Evolutionary conservation across 495 filamentous ascomycete genomes (phyloP).

Genomic region (Pyrenopolyporus hunteri): DNA sequence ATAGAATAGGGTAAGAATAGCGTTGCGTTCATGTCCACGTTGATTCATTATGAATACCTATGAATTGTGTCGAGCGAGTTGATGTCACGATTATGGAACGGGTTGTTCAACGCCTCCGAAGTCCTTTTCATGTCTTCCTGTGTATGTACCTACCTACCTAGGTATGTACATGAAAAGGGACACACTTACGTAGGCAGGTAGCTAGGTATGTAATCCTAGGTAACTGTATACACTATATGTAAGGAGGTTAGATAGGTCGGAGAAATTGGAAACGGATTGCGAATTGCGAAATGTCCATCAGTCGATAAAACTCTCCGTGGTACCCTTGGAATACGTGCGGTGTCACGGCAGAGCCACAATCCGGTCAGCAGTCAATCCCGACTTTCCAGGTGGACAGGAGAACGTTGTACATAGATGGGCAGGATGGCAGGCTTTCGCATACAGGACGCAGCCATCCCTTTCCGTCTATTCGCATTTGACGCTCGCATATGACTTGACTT

Average conservation of each 20-base stretch:
- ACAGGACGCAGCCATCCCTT: slow-evolving; percentile 19
- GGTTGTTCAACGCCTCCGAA: background rate
- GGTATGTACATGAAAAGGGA: background rate
- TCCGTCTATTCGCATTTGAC: background rate
- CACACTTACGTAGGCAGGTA: background rate
- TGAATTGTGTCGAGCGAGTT: no score
- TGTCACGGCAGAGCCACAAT: slow-evolving; percentile 33
- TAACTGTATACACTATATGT: no score
- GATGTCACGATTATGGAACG: slow-evolving; percentile 26
- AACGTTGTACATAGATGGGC: slow-evolving; percentile 1
- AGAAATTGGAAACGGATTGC: slow-evolving; percentile 1
- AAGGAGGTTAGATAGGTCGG: no score
- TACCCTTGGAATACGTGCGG: slow-evolving; percentile 19
- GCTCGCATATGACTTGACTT: slow-evolving; percentile 23
- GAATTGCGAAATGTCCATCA: background rate
- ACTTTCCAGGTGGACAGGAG: slow-evolving; percentile 31
- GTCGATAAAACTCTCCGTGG: background rate
- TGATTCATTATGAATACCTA: no score
- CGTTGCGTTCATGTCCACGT: no score
- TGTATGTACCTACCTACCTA: no score
- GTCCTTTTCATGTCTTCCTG: no score
- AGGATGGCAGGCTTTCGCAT: background rate
- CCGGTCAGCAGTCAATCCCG: slow-evolving; percentile 39
- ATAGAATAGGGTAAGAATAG: background rate
- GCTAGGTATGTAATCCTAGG: background rate